Conservation (phyloP, 768 basidiomycete genomes). For the Agaricus subrufescens region DNA sequence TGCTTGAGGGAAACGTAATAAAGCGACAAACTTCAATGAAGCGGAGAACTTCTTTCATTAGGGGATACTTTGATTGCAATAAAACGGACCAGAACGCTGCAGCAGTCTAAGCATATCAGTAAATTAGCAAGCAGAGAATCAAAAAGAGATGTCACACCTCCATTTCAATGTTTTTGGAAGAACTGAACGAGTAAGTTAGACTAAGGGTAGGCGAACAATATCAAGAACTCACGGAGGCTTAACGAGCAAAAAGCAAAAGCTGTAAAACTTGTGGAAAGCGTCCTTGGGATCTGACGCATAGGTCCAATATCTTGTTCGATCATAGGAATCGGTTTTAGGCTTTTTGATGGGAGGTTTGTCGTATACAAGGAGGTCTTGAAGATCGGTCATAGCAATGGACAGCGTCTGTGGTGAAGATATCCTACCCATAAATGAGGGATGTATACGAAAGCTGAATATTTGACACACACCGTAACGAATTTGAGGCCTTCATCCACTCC, state of each 20-base stretch:
- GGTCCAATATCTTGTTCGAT: constrained; percentile 43
- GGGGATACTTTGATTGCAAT: constrained; percentile 59
- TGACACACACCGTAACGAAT: constrained; percentile 28
- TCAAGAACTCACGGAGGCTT: constrained; percentile 52
- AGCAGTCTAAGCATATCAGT: constrained; percentile 46
- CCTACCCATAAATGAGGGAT: constrained; percentile 16
- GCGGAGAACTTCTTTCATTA: constrained; percentile 58
- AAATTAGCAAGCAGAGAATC: neutral
- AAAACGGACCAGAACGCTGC: constrained; percentile 74
- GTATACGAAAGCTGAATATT: neutral
- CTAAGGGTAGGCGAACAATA: neutral
- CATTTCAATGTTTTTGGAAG: constrained; percentile 75
- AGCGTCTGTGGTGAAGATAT: constrained; percentile 44
- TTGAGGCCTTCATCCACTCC: constrained; percentile 65
- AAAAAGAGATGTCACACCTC: constrained; percentile 44
- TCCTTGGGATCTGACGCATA: constrained; percentile 44
- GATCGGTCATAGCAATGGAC: constrained; percentile 47
- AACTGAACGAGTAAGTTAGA: constrained; percentile 30
- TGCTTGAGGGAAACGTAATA: neutral
- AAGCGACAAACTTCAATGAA: constrained; percentile 54
- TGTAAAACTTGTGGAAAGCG: constrained; percentile 63
- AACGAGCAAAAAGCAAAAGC: constrained; percentile 64
- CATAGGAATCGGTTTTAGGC: constrained; percentile 46
- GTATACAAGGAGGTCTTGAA: constrained; percentile 59
- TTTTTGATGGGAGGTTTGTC: constrained; percentile 39